Evolutionary conservation across 345 rosid species (phyloP), one percentile per base, ranked within the genome.

Genomic region (Odontarrhena argentea): DNA sequence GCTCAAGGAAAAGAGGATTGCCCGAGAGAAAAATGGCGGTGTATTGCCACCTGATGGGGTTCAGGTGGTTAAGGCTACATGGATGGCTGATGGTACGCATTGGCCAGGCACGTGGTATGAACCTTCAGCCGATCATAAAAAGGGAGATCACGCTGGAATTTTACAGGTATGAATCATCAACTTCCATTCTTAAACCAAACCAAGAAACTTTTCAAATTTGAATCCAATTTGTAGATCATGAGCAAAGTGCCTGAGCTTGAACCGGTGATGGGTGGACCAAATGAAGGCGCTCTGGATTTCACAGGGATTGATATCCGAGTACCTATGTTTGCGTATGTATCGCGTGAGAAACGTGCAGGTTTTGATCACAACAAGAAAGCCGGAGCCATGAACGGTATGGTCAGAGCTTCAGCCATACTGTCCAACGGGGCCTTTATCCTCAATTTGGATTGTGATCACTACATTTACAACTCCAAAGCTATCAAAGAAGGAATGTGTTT

Each of bases 31-130:
- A 66, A 84, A 87, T 14, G 87, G 86, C 4, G 91, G 87, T 8
- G 58, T 28, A 5, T 53, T 80, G 74, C 84, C 89, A 0, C 67
- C 72, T 0, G 93, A 86, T 40, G 86, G 83, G 1, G 71, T 79
- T 55, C 47, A 68, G 5, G 81, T 81, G 7, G 69, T 69, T 1
- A 78, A 82, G 60, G 98, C 98, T 43, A 93, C 97, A 1, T 93
- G 98, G 98, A 93, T 93, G 97, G 98, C 98, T 43, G 96, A 93
- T 59, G 98, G 97, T 6, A 92, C 97, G 1, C 97, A 87, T 44
- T 92, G 98, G 98, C 98, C 98, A 8, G 97, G 98, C 2, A 87
- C 98, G 0, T 93, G 98, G 98, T 75, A 79, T 60, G 50, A 65
- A 32, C 79, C 97, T 1, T 65, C 68, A 5, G 57, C 87, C 9